Percentiles rank a stretch among this genome's conserved stretches.
Evolutionary conservation across 345 rosid genomes (phyloP).

Genomic region (Lumnitzera racemosa): DNA sequence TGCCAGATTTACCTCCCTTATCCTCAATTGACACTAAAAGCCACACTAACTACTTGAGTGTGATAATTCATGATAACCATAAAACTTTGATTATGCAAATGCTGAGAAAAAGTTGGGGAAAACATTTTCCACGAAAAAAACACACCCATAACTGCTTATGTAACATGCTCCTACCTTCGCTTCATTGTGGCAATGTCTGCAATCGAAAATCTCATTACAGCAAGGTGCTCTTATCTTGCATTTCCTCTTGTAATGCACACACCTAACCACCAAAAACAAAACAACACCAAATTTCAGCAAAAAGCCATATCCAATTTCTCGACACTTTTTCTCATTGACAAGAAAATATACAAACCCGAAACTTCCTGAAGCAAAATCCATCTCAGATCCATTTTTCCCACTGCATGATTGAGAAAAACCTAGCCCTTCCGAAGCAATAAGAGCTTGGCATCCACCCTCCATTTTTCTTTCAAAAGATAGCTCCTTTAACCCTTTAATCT

Average conservation of each 20-base stretch:
- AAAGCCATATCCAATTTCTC: background rate
- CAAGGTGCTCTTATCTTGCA: constrained; percentile 87
- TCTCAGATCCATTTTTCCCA: constrained; percentile 2
- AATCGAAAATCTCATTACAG: constrained; percentile 68
- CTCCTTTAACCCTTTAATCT: constrained; percentile 7
- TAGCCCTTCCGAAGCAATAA: background rate
- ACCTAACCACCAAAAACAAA: constrained; percentile 25
- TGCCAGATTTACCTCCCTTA: too few species aligned
- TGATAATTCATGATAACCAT: too few species aligned
- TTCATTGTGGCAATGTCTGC: constrained; percentile 94
- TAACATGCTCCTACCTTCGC: constrained; percentile 40
- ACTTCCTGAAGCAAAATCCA: constrained; percentile 48
- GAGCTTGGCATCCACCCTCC: constrained; percentile 6
- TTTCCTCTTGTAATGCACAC: constrained; percentile 74
- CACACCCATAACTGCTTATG: too few species aligned
- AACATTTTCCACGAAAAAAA: background rate
- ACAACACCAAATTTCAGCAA: background rate
- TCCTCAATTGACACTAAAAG: too few species aligned
- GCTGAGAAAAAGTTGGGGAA: background rate
- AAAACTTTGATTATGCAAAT: background rate
- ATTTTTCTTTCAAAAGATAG: constrained; percentile 5
- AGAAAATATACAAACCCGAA: constrained; percentile 41
- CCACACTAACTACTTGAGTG: too few species aligned
- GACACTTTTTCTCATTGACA: background rate
- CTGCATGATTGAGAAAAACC: background rate